Conservation (phyloP, 2,329 filamentous ascomycete genomes). For the Fusarium subtropicale region DNA sequence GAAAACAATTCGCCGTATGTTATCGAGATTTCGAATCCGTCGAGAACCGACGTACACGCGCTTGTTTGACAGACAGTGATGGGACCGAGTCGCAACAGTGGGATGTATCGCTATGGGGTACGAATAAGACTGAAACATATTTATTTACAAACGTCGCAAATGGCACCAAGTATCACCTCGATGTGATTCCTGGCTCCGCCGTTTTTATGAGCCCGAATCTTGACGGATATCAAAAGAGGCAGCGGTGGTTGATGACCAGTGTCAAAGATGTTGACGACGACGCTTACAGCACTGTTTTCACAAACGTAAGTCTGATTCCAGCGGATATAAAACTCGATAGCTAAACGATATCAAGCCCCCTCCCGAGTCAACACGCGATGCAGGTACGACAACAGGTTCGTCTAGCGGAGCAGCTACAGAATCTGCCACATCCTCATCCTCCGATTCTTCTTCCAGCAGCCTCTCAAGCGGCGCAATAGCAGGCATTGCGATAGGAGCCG, state of each 20-base stretch:
- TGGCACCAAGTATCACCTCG: neutral
- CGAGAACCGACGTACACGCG: neutral
- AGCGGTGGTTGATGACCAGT: neutral
- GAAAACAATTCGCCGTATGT: neutral
- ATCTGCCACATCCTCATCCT: neutral
- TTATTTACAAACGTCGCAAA: neutral
- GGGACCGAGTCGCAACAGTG: neutral
- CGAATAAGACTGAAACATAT: neutral
- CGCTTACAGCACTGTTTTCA: neutral
- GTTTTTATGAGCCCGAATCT: neutral
- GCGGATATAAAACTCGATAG: neutral
- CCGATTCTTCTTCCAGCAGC: neutral
- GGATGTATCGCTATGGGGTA: neutral
- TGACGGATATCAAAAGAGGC: neutral
- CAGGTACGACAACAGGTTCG: neutral
- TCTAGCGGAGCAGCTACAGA: neutral
- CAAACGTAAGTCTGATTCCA: neutral
- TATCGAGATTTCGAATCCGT: neutral
- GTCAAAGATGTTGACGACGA: neutral
- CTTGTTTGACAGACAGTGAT: neutral
- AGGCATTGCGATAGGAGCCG: neutral
- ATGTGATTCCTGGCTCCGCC: neutral
- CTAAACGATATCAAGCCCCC: neutral
- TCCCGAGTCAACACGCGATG: neutral
- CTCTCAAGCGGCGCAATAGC: neutral